A percentile compares a stretch with the other conserved stretches of the same genome.
Evolutionary conservation across 176 grass and related monocot genomes (phyloP).

Genomic region (Olyra latifolia): DNA sequence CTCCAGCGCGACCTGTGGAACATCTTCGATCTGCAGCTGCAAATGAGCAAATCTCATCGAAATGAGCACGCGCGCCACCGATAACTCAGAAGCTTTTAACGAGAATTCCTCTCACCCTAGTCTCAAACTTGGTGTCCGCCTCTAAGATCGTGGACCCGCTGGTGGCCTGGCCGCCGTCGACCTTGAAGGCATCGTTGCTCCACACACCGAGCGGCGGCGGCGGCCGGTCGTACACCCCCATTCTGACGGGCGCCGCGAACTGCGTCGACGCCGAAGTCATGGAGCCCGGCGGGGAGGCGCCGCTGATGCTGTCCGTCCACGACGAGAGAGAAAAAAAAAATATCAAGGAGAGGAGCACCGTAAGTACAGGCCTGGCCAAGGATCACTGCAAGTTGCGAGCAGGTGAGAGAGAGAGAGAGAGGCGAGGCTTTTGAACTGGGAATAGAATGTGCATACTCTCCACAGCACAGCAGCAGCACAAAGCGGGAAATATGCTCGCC

Average conservation of each 20-base stretch:
- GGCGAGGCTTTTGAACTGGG: background rate
- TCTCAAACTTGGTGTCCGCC: constrained; percentile 54
- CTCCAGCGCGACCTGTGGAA: constrained; percentile 44
- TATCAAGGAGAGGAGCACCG: background rate
- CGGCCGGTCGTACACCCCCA: constrained; percentile 63
- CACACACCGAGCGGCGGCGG: constrained; percentile 55
- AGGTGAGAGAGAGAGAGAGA: background rate
- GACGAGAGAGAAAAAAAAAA: background rate
- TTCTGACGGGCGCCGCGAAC: constrained; percentile 53
- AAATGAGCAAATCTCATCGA: constrained; percentile 5
- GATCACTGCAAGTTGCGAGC: background rate
- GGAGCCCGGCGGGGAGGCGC: constrained; percentile 49
- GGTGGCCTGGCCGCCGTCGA: constrained; percentile 67
- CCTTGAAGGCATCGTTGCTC: constrained; percentile 60
- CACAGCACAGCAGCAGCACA: constrained; percentile 1
- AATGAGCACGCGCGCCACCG: background rate
- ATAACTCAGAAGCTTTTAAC: background rate
- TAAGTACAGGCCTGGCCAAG: background rate
- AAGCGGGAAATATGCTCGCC: constrained; percentile 1
- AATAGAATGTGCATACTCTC: constrained; percentile 18
- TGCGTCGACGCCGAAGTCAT: constrained; percentile 77
- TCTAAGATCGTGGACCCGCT: constrained; percentile 65
- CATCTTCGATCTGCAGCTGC: constrained; percentile 46
- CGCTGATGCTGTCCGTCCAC: constrained; percentile 15
- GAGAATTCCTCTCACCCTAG: constrained; percentile 47